These are phyloP conservation scores for Hypomontagnella submonticulosa DNA, from an alignment of 495 filamentous ascomycete genomes.

Conservation along the genomic window DNA sequence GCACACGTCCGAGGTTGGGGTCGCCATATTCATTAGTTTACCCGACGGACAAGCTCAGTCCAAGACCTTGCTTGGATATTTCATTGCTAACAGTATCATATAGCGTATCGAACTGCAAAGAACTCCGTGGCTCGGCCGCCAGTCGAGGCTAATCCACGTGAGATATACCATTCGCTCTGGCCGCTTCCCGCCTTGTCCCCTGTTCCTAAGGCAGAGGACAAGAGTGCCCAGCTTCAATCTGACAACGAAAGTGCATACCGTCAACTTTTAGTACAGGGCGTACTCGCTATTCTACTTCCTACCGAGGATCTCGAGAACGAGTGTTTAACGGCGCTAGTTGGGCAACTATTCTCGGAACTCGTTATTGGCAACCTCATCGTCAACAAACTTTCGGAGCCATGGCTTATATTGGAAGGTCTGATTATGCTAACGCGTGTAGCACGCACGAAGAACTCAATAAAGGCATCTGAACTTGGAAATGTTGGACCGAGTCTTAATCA, in stretches of 20 bases:
- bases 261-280: slow-evolving; percentile 79
- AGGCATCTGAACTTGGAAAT: slow-evolving; percentile 36
- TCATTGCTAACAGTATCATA: slow-evolving; percentile 22
- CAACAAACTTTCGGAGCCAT: slow-evolving; percentile 81
- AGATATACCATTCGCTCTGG: slow-evolving; percentile 84
- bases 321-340: slow-evolving; percentile 81
- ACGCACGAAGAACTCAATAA: slow-evolving; percentile 23
- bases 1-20: slow-evolving; percentile 80
- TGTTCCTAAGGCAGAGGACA: slow-evolving; percentile 67
- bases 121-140: slow-evolving; percentile 64
- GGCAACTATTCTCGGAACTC: slow-evolving; percentile 86
- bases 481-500: slow-evolving; percentile 27
- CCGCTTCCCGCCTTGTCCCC: slow-evolving; percentile 84
- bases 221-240: slow-evolving; percentile 66
- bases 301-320: slow-evolving; percentile 91
- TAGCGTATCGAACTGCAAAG: slow-evolving; percentile 67
- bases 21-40: slow-evolving; percentile 33
- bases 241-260: slow-evolving; percentile 84
- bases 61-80: slow-evolving; percentile 9
- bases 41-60: neutral
- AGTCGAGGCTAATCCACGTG: slow-evolving; percentile 67
- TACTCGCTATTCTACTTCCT: slow-evolving; percentile 84
- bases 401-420: slow-evolving; percentile 84
- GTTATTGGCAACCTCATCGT: slow-evolving; percentile 82
- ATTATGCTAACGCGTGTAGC: slow-evolving; percentile 61